phyloP scores from a whole-genome alignment of 2,329 filamentous ascomycete genomes.

The Claviceps sorghi region DNA sequence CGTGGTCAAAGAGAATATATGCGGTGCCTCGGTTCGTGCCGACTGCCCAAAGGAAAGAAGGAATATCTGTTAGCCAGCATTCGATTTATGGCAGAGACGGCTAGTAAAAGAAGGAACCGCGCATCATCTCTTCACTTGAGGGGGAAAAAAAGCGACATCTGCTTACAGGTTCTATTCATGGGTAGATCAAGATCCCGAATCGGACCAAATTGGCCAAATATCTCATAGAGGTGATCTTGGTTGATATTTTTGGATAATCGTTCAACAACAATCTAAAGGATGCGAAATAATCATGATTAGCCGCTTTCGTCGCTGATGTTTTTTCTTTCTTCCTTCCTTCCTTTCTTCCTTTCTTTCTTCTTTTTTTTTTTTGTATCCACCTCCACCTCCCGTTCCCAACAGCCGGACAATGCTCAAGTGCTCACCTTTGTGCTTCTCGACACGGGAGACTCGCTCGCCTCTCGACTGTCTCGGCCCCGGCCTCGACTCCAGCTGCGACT shows the following conservation, averaged over 20 bases:
- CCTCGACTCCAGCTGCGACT: constrained; percentile 20
- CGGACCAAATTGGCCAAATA: constrained; percentile 76
- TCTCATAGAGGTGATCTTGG: constrained; percentile 74
- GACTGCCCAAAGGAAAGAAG: constrained; percentile 33
- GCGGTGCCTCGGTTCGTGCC: constrained; percentile 85
- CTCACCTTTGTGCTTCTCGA: constrained; percentile 39
- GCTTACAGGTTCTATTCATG: constrained; percentile 69
- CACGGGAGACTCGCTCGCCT: constrained; percentile 23
- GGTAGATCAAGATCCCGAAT: constrained; percentile 84
- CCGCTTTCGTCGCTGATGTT: neutral
- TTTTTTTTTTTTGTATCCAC: too few species aligned
- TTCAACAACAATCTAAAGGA: constrained; percentile 73
- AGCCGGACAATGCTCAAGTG: neutral
- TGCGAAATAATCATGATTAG: too few species aligned
- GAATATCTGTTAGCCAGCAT: neutral
- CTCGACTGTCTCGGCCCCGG: constrained; percentile 20
- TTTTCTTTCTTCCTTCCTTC: neutral
- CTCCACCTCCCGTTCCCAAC: too few species aligned
- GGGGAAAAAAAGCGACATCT: neutral
- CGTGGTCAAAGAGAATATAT: constrained; percentile 71
- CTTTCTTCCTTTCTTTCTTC: too few species aligned
- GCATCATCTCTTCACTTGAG: too few species aligned
- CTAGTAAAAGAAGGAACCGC: too few species aligned
- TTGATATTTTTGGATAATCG: constrained; percentile 92
- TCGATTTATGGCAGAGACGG: too few species aligned